Percentiles rank a stretch among this genome's conserved stretches.
phyloP scores from a whole-genome alignment of 2,329 filamentous ascomycete genomes.

The Stachybotrys chartarum region DNA sequence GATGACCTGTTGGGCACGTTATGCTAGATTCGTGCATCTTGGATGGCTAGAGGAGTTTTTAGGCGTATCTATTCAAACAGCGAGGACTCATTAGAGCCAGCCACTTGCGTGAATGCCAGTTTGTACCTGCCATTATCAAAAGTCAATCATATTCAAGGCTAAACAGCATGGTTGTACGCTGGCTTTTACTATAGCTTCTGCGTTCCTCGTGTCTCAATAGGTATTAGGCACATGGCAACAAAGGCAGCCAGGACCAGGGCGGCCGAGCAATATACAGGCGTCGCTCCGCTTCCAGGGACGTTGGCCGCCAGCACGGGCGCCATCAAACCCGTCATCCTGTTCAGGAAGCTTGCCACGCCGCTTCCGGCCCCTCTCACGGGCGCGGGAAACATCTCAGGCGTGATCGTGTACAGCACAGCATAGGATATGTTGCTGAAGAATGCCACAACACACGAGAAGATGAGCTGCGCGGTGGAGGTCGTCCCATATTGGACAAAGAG shows the following conservation, averaged over 20 bases:
- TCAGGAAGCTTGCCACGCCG: conserved; percentile 65
- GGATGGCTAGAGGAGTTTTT: background rate
- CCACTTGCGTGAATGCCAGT: background rate
- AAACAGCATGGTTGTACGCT: too few species aligned
- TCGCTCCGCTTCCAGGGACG: conserved; percentile 49
- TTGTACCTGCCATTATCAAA: background rate
- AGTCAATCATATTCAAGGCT: too few species aligned
- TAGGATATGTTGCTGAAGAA: conserved; percentile 75
- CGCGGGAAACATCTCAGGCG: conserved; percentile 69
- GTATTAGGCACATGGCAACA: conserved; percentile 51
- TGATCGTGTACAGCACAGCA: conserved; percentile 69
- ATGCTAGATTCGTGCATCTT: background rate
- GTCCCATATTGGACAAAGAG: conserved; percentile 55
- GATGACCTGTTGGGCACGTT: conserved; percentile 5
- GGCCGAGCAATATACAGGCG: conserved; percentile 51
- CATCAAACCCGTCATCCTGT: conserved; percentile 58
- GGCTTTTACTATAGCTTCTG: conserved; percentile 40
- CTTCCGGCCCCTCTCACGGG: conserved; percentile 65
- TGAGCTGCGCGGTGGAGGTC: conserved; percentile 50
- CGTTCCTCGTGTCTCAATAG: conserved; percentile 55
- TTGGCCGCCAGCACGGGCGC: conserved; percentile 63
- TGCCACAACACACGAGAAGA: conserved; percentile 60
- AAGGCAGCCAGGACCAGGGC: conserved; percentile 52
- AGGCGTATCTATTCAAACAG: too few species aligned
- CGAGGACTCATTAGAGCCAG: too few species aligned